Conservation (phyloP, 306 rosid genomes). For the Acacia confusa region DNA sequence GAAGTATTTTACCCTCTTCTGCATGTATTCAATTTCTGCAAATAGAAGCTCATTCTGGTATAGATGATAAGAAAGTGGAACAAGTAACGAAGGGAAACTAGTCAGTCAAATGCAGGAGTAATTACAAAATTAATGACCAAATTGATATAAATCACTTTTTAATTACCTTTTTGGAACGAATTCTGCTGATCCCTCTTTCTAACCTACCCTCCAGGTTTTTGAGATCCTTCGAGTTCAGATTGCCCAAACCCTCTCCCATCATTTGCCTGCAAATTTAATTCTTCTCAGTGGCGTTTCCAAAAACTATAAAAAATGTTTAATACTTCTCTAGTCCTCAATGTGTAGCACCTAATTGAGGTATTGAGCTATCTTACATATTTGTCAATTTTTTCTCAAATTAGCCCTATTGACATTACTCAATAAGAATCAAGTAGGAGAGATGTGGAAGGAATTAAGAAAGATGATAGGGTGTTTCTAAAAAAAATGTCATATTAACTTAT, state of each 20-base stretch:
- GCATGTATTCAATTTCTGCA: constrained; percentile 92
- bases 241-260: constrained; percentile 70
- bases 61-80: neutral
- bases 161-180: constrained; percentile 81
- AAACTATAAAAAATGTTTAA: neutral
- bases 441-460: no score
- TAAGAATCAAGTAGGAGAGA: no score
- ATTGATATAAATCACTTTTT: neutral
- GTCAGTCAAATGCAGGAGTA: constrained; percentile 30
- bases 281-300: neutral
- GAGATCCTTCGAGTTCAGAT: constrained; percentile 54
- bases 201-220: constrained; percentile 61
- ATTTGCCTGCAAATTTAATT: constrained; percentile 48
- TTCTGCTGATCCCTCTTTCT: constrained; percentile 76
- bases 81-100: constrained; percentile 10
- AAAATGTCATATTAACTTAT: no score
- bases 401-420: no score
- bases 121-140: constrained; percentile 11
- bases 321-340: neutral
- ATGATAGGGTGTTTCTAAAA: no score
- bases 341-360: no score
- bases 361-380: no score
- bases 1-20: constrained; percentile 54
- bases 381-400: no score
- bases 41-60: constrained; percentile 83